Conservation (phyloP, 2,329 filamentous ascomycete genomes). For the Pyricularia pennisetigena region DNA sequence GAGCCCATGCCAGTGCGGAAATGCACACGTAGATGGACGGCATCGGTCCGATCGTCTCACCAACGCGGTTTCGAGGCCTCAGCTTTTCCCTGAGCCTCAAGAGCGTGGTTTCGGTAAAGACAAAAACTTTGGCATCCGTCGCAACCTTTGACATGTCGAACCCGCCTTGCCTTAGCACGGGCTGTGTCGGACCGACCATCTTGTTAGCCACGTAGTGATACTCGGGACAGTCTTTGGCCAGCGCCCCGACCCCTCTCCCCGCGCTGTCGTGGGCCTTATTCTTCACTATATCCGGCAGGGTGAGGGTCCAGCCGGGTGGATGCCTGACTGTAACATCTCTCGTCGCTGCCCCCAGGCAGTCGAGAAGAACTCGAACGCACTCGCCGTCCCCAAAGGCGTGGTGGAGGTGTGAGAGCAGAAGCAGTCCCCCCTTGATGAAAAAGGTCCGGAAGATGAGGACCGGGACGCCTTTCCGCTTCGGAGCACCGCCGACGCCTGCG, state of each 20-base stretch:
- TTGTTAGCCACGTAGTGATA: constrained; percentile 20
- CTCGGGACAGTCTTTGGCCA: constrained; percentile 19
- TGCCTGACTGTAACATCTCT: constrained; percentile 9
- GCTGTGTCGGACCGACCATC: constrained; percentile 26
- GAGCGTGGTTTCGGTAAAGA: constrained; percentile 24
- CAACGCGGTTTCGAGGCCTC: not conserved
- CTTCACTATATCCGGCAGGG: not conserved
- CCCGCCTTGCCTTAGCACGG: constrained; percentile 16
- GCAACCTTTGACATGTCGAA: constrained; percentile 17
- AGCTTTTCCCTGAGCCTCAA: constrained; percentile 18
- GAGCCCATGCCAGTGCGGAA: constrained; percentile 28
- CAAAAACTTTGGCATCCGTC: constrained; percentile 31
- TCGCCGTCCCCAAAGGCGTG: constrained; percentile 31
- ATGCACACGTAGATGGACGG: constrained; percentile 30
- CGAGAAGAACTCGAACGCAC: constrained; percentile 26
- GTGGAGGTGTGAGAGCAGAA: constrained; percentile 29
- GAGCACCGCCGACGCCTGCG: constrained; percentile 5
- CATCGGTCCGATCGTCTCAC: not conserved
- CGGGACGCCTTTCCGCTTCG: constrained; percentile 16
- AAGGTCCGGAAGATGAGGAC: constrained; percentile 27
- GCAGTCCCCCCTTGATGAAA: constrained; percentile 26
- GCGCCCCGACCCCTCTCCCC: not conserved
- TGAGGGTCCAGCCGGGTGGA: not conserved
- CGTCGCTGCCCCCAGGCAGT: constrained; percentile 26
- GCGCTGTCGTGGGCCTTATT: not conserved